These are phyloP conservation scores for Blastobotrys raffinosifermentans DNA, from an alignment of 1,139 yeast species.

Conservation along the genomic window DNA sequence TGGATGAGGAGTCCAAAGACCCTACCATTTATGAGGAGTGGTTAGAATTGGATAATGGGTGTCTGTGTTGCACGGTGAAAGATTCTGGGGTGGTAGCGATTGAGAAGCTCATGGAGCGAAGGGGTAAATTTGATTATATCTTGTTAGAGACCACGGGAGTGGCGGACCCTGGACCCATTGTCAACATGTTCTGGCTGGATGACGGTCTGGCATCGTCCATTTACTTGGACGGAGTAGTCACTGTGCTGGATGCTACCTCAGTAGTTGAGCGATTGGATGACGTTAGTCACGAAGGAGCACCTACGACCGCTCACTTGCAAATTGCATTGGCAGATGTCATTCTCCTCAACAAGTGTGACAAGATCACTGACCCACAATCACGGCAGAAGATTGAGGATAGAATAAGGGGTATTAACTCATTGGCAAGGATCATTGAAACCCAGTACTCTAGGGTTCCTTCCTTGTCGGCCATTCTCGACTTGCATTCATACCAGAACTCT, in stretches of 20 bases:
- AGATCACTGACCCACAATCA: conserved; percentile 25
- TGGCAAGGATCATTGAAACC: conserved; percentile 64
- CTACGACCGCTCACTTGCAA: conserved; percentile 83
- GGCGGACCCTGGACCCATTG: conserved; percentile 97
- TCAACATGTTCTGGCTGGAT: conserved; percentile 96
- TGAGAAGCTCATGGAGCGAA: conserved; percentile 72
- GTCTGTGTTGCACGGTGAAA: conserved; percentile 92
- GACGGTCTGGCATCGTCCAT: conserved; percentile 79
- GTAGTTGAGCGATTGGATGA: conserved; percentile 66
- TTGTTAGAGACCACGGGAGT: conserved; percentile 91
- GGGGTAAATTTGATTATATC: conserved; percentile 78
- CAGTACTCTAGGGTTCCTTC: conserved; percentile 62
- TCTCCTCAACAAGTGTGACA: conserved; percentile 71
- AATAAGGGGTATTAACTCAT: conserved; percentile 55
- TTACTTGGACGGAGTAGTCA: conserved; percentile 88
- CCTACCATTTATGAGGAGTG: conserved; percentile 73
- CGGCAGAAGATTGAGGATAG: conserved; percentile 29
- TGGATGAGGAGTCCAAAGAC: conserved; percentile 23
- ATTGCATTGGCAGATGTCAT: conserved; percentile 84
- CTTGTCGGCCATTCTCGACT: conserved; percentile 57
- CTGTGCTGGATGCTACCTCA: conserved; percentile 78
- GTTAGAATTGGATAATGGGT: conserved; percentile 94
- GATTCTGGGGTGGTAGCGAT: conserved; percentile 94
- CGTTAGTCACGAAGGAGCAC: conserved; percentile 41
- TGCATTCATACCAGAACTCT: conserved; percentile 66